phyloP scores from a whole-genome alignment of 225 moss, liverwort and hornwort genomes.

The Antitrichia curtipendula region DNA sequence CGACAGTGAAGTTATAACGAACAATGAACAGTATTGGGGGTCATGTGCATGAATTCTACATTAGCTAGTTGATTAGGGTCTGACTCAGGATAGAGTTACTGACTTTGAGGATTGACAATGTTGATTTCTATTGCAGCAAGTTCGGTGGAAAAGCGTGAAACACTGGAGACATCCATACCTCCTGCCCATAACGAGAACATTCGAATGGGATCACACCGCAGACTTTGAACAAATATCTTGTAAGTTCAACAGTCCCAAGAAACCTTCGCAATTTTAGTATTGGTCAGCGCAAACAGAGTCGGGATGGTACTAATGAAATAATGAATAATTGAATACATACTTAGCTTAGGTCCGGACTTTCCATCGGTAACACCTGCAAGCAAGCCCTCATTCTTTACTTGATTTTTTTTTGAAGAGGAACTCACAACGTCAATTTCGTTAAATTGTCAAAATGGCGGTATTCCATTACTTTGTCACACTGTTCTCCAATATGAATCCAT shows the following conservation, averaged over 20 bases:
- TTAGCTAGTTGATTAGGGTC: too few species aligned
- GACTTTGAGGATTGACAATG: not conserved
- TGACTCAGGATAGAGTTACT: not conserved
- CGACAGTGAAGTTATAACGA: too few species aligned
- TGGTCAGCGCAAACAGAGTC: not conserved
- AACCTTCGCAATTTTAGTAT: not conserved
- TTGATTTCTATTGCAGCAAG: not conserved
- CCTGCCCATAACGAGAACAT: not conserved
- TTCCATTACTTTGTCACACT: not conserved
- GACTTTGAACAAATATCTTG: conserved; percentile 3
- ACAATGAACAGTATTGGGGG: too few species aligned
- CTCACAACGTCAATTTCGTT: not conserved
- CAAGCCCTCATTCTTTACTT: not conserved
- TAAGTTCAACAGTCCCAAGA: conserved; percentile 17
- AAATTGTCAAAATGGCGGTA: not conserved
- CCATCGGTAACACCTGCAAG: not conserved
- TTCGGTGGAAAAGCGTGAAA: not conserved
- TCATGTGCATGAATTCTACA: too few species aligned
- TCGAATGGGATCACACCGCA: conserved; percentile 7
- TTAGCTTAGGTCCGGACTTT: not conserved
- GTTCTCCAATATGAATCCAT: not conserved
- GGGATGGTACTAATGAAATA: not conserved
- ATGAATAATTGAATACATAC: not conserved
- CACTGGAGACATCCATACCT: not conserved
- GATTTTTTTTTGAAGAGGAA: not conserved